Base-by-base conservation (phyloP, 306 rosid genomes). In the Dryas drummondii region DNA sequence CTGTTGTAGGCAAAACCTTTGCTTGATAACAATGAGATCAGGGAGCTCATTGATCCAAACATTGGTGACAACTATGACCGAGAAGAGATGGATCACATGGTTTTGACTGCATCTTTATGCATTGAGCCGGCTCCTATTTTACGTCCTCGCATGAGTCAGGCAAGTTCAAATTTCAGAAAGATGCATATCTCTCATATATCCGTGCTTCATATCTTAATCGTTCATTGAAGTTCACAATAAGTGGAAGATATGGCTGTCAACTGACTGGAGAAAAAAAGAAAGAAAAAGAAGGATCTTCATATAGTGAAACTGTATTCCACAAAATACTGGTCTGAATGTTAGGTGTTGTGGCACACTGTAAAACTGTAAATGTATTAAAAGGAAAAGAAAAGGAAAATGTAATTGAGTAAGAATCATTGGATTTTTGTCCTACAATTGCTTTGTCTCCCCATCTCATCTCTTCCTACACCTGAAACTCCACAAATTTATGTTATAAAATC, bases 141-240 rank as follows among this genome's bases (percentile, higher is more conserved):
- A 57, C 92, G 98, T 12, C 98, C 98, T 19, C 79, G 84, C 50
- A 93, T 91, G 97, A 84, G 88, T 77, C 91, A 91, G 97, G 98
- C 77, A 82, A 82, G 93, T 72, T 14, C 45, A 59, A 58, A 52
- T 77, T 26, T 2, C 51, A 52, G 27, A 53, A 66, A 37, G 22
- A 57, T 4, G 11, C 0, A 13, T 53, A 75, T n/a, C 71, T 37
- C 59, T 40, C 37, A 7, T 46, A 17, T 6, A 26, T 52, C 44
- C 53, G 16, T 37, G 46, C 13, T 45, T 79, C 61, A 27, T 52
- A 45, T n/a, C 45, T 14, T 65, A 61, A 27, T 72, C 13, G 7
- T 52, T 66, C 63, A 44, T 64, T 32, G 7, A 14, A 46, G 42
- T 62, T 67, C 50, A 22, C 55, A 46, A 57, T 57, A 26, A 56